These are phyloP conservation scores for Ambrosia trifida DNA, from an alignment of 129 eudicot species.

Conservation along the genomic window DNA sequence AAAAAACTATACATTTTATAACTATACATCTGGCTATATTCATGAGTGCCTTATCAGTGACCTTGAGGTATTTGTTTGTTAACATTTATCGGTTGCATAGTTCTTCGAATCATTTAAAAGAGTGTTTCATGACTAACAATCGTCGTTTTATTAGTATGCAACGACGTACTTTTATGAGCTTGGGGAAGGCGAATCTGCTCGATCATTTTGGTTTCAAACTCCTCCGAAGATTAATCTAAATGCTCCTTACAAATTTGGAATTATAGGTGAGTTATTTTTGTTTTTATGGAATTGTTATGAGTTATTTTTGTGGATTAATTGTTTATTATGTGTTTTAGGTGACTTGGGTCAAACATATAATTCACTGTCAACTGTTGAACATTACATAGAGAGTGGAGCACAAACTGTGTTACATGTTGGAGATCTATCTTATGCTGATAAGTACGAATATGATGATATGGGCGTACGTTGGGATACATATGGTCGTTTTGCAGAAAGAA, in stretches of 20 bases:
- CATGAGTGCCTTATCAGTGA: slow-evolving; percentile 66
- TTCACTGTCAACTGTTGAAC: slow-evolving; percentile 85
- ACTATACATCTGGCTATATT: slow-evolving; percentile 80
- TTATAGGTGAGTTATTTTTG: slow-evolving; percentile 55
- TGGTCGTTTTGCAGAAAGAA: slow-evolving; percentile 77
- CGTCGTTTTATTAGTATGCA: slow-evolving; percentile 51
- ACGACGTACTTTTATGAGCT: slow-evolving; percentile 81
- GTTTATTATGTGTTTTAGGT: slow-evolving; percentile 49
- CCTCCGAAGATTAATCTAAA: slow-evolving; percentile 81
- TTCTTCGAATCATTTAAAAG: not conserved
- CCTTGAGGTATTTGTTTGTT: slow-evolving; percentile 65
- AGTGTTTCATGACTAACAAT: slow-evolving; percentile 17
- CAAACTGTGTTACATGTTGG: slow-evolving; percentile 85
- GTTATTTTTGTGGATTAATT: not conserved
- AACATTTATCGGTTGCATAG: not conserved
- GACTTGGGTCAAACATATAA: slow-evolving; percentile 94
- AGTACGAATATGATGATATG: slow-evolving; percentile 62
- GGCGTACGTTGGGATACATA: slow-evolving; percentile 96
- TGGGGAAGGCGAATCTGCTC: slow-evolving; percentile 70
- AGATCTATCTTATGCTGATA: slow-evolving; percentile 94
- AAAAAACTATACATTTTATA: slow-evolving; percentile 69
- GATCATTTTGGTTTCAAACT: slow-evolving; percentile 86
- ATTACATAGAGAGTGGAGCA: slow-evolving; percentile 67
- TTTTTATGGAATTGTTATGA: slow-evolving; percentile 8
- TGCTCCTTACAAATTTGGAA: slow-evolving; percentile 86